Evolutionary conservation across 495 filamentous ascomycete genomes (phyloP), one percentile per base, ranked within the genome.

Genomic region (Aspergillus carlsbadensis): DNA sequence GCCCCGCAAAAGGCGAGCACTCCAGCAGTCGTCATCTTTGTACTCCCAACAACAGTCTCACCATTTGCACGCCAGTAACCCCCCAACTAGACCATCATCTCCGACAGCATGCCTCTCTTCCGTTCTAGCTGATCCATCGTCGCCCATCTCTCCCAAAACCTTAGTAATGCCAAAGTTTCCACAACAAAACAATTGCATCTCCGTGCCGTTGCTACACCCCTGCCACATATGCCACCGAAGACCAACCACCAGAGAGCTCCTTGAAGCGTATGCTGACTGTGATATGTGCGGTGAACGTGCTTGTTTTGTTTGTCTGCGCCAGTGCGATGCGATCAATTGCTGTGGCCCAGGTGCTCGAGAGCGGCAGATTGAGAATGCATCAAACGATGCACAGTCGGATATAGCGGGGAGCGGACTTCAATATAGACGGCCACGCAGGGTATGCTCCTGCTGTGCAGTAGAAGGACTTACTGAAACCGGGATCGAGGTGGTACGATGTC

Each of bases 281-380:
- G 73, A 78, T 54, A 54, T 77, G 5, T 83, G 80, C 52, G 67
- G 64, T 14, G 52, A 76, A 34, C 65, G 80, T 31, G 74, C 76
- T 14, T 83, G 80, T 57, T 81, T 74, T 53, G 75, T 83, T 42
- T 83, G 79, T 65, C 67, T 83, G 15, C 69, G 80, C 36, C 70
- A 78, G 47, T 83, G 80, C 56, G 70, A 76, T 51, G 64, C 66
- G 8, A 14, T 51, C 15, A 45, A 62, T 37, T 78, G 74, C 53
- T 42, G 53, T n/a, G 61, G 63, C 1, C 52, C 44, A 5, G 36
- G 21, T 14, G 47, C 24, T 20, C 26, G 33, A 7, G 31, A 37
- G 18, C 17, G 41, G 22, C 15, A 37, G 35, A 6, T 31, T 36
- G 35, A 36, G 58, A 41, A 53, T 54, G 2, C 35, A 18, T 36